Evolutionary conservation across 2,329 filamentous ascomycete species (phyloP), one percentile per base, ranked within the genome.

Genomic region (Xylariales sp.): DNA sequence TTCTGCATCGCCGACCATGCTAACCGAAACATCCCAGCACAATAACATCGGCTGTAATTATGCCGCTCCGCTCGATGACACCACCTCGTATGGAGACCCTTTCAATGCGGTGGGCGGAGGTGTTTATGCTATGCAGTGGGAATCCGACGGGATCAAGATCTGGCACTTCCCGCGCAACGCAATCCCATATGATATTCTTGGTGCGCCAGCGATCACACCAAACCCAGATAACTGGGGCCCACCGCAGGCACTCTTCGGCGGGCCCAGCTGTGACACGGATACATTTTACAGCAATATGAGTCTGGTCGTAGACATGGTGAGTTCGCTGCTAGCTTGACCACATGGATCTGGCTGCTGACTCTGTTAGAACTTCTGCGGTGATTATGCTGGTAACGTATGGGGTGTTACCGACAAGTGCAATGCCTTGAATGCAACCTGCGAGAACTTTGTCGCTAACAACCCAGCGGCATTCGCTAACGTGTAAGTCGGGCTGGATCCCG

Each of bases 41-140:
- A 60, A 59, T n/a, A 67, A 70, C 33, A 53, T 66, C 15, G 72
- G 71, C 38, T 76, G 67, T 44, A 68, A 66, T 40, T 70, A 63
- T 41, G 53, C 56, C 11, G 54, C 67, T 1, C 58, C 66, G 0
- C 30, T 48, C 41, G 60, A 52, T 25, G 67, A 73, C 20, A 67
- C 66, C 0, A 52, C 62, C 2, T 63, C 69, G 5, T 83, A 79
- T 44, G 82, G 83, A 2, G 70, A 78, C 37, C 67, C 69, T 1
- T 88, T 89, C 65, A 88, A 89, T 55, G 67, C 67, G 8, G 74
- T 59, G 24, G 69, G 72, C 1, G 83, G 83, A n/a, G 83, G 83
- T 19, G 72, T 86, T 4, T 87, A 85, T 48, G 82, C 80, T 5
- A 74, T 83, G 48, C 70, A 83, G 51, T 93, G 87, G 85, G 82